Conservation (phyloP, 257 asterid genomes). For the Primulina eburnea region DNA sequence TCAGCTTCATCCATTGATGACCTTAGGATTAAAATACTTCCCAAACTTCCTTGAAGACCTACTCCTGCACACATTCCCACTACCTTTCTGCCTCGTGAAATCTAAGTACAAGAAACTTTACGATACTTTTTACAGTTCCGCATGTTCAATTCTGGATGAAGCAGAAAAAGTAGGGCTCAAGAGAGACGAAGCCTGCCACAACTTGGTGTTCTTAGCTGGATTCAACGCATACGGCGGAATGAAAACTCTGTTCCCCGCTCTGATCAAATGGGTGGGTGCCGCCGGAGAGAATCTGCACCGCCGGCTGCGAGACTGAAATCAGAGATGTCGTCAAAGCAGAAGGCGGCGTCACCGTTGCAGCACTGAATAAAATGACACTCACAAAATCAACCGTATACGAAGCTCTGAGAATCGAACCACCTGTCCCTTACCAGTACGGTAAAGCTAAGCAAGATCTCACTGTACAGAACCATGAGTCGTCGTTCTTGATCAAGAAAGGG, state of each 20-base stretch:
- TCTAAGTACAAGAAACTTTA: slow-evolving; percentile 48
- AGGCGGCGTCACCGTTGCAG: slow-evolving; percentile 38
- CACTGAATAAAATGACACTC: slow-evolving; percentile 46
- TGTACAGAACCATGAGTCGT: slow-evolving; percentile 51
- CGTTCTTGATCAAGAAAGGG: slow-evolving; percentile 58
- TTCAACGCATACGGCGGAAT: slow-evolving; percentile 91
- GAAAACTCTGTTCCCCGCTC: slow-evolving; percentile 53
- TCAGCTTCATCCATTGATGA: slow-evolving; percentile 59
- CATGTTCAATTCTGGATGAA: slow-evolving; percentile 39
- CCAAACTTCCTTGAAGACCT: slow-evolving; percentile 62
- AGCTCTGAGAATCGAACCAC: slow-evolving; percentile 59
- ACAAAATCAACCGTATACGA: slow-evolving; percentile 70
- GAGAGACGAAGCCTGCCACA: slow-evolving; percentile 78
- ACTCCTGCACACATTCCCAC: slow-evolving; percentile 40
- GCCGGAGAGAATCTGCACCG: slow-evolving; percentile 60
- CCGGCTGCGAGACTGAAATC: slow-evolving; percentile 55
- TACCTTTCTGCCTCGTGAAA: slow-evolving; percentile 44
- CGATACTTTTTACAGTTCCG: slow-evolving; percentile 37
- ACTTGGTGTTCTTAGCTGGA: slow-evolving; percentile 70
- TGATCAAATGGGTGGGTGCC: slow-evolving; percentile 58
- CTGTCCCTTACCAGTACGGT: slow-evolving; percentile 72
- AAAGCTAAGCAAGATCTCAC: slow-evolving; percentile 52
- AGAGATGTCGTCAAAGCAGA: slow-evolving; percentile 42
- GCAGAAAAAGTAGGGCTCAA: slow-evolving; percentile 49
- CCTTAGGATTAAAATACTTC: slow-evolving; percentile 38